These are phyloP conservation scores for Apiospora marii DNA, from an alignment of 2,329 filamentous ascomycete species.

Conservation along the genomic window DNA sequence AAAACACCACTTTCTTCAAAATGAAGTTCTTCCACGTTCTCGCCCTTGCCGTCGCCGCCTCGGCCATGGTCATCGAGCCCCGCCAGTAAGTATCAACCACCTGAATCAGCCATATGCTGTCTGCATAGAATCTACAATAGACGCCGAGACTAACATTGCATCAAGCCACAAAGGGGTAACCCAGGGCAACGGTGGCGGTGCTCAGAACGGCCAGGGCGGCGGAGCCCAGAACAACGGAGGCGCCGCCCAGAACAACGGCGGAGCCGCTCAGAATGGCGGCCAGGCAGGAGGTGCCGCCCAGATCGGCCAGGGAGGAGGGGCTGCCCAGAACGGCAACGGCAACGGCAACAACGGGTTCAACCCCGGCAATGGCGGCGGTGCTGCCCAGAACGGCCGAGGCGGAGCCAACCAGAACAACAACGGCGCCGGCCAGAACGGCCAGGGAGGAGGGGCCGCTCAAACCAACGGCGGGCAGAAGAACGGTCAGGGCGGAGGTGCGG, in stretches of 20 bases:
- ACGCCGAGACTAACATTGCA: neutral
- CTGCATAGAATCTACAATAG: neutral
- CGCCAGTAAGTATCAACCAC: neutral
- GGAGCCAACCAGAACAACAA: neutral
- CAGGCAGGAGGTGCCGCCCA: neutral
- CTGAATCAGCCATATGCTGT: no score
- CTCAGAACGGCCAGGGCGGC: neutral
- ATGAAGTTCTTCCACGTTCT: conserved; percentile 28
- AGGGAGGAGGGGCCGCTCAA: neutral
- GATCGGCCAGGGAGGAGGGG: neutral
- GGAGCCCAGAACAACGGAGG: neutral
- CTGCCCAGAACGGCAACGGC: neutral
- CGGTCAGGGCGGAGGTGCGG: neutral
- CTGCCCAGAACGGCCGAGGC: neutral
- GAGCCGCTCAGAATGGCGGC: neutral
- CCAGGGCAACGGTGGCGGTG: neutral
- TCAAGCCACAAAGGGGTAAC: neutral
- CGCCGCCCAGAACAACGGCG: neutral
- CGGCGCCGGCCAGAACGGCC: neutral
- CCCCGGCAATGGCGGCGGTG: neutral
- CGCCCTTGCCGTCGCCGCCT: conserved; percentile 24
- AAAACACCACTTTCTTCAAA: neutral
- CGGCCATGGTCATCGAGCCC: conserved; percentile 25
- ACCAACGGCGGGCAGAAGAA: neutral
- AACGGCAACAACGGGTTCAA: neutral